Percentiles rank a stretch among this genome's conserved stretches.
Evolutionary conservation across 805 yeast species (phyloP).

Genomic region (Jamesozyma piceae): DNA sequence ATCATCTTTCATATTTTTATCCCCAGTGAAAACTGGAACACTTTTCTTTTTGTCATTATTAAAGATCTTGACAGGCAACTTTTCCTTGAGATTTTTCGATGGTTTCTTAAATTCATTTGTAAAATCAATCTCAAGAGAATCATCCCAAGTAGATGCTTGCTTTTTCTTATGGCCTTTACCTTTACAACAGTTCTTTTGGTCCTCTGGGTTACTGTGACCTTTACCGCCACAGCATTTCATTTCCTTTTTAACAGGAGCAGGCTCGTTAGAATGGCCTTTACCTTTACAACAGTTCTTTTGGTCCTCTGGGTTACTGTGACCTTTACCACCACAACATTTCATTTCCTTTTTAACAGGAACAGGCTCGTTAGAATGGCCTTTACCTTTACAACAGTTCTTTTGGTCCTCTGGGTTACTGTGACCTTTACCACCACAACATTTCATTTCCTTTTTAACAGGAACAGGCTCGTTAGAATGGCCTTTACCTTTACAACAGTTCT

Average conservation of each 20-base stretch:
- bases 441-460: neutral
- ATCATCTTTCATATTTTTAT: conserved; percentile 15
- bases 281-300: conserved; percentile 27
- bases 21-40: conserved; percentile 4
- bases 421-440: conserved; percentile 27
- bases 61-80: conserved; percentile 2
- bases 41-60: conserved; percentile 1
- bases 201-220: neutral
- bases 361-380: neutral
- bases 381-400: conserved; percentile 1
- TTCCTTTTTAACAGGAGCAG: neutral
- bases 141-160: conserved; percentile 3
- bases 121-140: conserved; percentile 29
- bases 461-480: neutral
- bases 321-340: conserved; percentile 27
- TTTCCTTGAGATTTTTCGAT: conserved; percentile 1
- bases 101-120: conserved; percentile 27
- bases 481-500: conserved; percentile 1
- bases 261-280: conserved; percentile 3
- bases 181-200: conserved; percentile 26
- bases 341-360: conserved; percentile 3
- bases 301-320: conserved; percentile 8
- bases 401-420: conserved; percentile 2
- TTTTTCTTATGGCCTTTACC: conserved; percentile 12
- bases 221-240: conserved; percentile 1